These are phyloP conservation scores for Candida nitratophila DNA, from an alignment of 805 yeast species.

Conservation along the genomic window DNA sequence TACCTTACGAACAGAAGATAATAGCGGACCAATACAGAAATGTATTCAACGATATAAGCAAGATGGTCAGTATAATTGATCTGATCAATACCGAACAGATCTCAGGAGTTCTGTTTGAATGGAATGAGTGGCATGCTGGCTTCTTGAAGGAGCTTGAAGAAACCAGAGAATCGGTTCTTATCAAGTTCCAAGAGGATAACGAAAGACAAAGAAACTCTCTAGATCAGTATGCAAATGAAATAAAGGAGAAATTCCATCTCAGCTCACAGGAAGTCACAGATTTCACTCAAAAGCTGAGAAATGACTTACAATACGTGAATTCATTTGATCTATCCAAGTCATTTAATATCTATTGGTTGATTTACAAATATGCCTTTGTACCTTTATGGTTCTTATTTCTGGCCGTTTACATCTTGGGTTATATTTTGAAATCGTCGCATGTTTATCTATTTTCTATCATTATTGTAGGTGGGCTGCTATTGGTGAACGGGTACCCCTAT, in stretches of 20 bases:
- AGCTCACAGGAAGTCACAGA: not conserved
- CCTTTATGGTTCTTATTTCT: not conserved
- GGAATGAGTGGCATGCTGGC: not conserved
- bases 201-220: not conserved
- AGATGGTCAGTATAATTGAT: not conserved
- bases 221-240: not conserved
- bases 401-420: not conserved
- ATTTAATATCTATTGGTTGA: not conserved
- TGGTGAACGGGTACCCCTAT: not conserved
- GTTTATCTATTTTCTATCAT: not conserved
- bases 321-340: not conserved
- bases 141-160: not conserved
- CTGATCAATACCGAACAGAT: not conserved
- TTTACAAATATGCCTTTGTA: not conserved
- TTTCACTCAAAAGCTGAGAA: not conserved
- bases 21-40: not conserved
- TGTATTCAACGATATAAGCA: not conserved
- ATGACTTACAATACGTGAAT: not conserved
- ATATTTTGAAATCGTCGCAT: not conserved
- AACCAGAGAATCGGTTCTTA: not conserved
- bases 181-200: not conserved
- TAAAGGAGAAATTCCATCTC: not conserved
- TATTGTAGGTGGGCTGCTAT: not conserved
- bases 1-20: not conserved
- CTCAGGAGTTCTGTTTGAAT: not conserved